Base-by-base conservation (phyloP, 2,329 filamentous ascomycete species). In the Paraconiothyrium sp. region DNA sequence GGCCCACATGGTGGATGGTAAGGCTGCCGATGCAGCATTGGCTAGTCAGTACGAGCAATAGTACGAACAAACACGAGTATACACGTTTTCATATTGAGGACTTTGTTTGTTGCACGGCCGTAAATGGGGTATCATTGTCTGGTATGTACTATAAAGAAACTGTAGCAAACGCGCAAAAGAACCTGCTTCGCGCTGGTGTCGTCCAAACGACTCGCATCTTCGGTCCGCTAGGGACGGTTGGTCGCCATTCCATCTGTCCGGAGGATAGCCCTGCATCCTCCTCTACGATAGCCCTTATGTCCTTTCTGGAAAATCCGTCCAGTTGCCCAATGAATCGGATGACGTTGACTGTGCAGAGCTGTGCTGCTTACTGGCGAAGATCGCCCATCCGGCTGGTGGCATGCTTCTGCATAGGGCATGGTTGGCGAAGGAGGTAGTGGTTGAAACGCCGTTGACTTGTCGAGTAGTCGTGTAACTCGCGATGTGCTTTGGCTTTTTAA, bases 51-150 rank as follows among this genome's bases (percentile, higher is more conserved):
- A 20, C 20, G n/a, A 11, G 43, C 43, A 20, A 1, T 11, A 13
- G 24, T 20, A 41, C 32, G 16, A n/a, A 22, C 35, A 43, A 54
- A 10, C 34, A 27, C 20, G 16, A 44, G 20, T 16, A 27, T 44
- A 5, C 37, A 22, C 37, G 24, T 24, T 54, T n/a, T 4, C 39
- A 27, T 43, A 13, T 11, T 11, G 39, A n/a, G 16, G 14, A 43
- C 20, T 32, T 44, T 35, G 10, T 34, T 44, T 24, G 39, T 32
- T 7, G 16, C 4, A 22, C 27, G 24, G 14, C n/a, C 39, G n/a
- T 46, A 24, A 46, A 55, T 24, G 6, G 52, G 39, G 37, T 46
- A 55, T 55, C 39, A 46, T 44, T 44, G n/a, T 24, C 16, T 35
- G 24, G 27, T 55, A 55, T 22, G 30, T 44, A 30, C 4, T 6